phyloP scores from a whole-genome alignment of 805 yeast genomes.

The Isabelozyma gotoi region DNA sequence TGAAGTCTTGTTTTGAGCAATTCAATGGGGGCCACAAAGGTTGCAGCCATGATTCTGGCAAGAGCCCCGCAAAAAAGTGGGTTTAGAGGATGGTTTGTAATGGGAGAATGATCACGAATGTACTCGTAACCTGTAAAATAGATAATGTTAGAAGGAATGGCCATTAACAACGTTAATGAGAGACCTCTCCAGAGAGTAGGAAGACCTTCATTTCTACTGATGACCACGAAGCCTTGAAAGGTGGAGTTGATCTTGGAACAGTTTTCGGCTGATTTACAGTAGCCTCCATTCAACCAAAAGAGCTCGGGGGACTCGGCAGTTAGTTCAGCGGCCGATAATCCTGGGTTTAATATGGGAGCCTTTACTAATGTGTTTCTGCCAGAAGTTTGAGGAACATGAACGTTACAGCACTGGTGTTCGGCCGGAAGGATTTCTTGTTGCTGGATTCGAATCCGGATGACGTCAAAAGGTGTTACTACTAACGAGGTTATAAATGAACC shows the following conservation, averaged over 20 bases:
- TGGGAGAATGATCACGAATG: slow-evolving; percentile 66
- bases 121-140: slow-evolving; percentile 94
- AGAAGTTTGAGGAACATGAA: slow-evolving; percentile 9
- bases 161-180: slow-evolving; percentile 78
- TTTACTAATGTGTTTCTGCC: slow-evolving; percentile 6
- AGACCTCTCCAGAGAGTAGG: slow-evolving; percentile 87
- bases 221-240: slow-evolving; percentile 66
- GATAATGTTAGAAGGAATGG: slow-evolving; percentile 89
- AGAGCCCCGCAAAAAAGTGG: slow-evolving; percentile 84
- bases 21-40: slow-evolving; percentile 85
- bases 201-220: slow-evolving; percentile 71
- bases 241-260: slow-evolving; percentile 66
- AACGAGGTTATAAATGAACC: slow-evolving; percentile 74
- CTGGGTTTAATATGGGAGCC: slow-evolving; percentile 27
- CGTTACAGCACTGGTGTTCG: slow-evolving; percentile 25
- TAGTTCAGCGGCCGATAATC: slow-evolving; percentile 26
- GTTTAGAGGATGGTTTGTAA: slow-evolving; percentile 50
- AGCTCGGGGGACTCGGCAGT: slow-evolving; percentile 25
- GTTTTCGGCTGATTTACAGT: slow-evolving; percentile 33
- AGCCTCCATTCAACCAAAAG: slow-evolving; percentile 35
- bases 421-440: slow-evolving; percentile 64
- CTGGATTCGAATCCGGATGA: slow-evolving; percentile 71
- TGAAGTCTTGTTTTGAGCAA: slow-evolving; percentile 85
- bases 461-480: slow-evolving; percentile 80
- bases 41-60: slow-evolving; percentile 82